Evolutionary conservation across 306 rosid species (phyloP).

Genomic region (Quercus bicolor): DNA sequence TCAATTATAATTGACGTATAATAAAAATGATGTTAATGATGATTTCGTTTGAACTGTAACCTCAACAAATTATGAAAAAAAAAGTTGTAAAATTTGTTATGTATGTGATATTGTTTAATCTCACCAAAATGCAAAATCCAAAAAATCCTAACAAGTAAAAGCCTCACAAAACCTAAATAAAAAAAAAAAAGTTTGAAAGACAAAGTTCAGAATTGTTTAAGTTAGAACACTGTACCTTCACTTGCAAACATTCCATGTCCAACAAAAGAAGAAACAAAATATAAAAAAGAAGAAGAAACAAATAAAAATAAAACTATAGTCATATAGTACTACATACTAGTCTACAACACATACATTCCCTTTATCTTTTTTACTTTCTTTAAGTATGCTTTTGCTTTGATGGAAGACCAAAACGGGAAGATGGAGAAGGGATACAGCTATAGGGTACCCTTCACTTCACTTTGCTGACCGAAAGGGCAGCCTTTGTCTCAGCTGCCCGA

Average conservation of each 20-base stretch:
- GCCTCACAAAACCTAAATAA: neutral
- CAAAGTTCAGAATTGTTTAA: neutral
- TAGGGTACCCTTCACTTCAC: constrained; percentile 33
- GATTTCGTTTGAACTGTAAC: no score
- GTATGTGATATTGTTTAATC: no score
- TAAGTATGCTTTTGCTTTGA: constrained; percentile 66
- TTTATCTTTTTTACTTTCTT: constrained; percentile 60
- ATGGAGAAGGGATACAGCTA: constrained; percentile 27
- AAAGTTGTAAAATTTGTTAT: no score
- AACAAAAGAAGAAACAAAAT: constrained; percentile 40
- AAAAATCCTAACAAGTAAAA: neutral
- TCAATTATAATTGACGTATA: no score
- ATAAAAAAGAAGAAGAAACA: neutral
- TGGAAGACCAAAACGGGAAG: constrained; percentile 55
- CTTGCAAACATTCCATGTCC: constrained; percentile 63
- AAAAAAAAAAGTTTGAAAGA: neutral
- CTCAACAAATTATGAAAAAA: no score
- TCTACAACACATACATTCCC: constrained; percentile 35
- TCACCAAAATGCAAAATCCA: neutral
- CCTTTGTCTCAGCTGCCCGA: constrained; percentile 64
- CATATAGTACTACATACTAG: neutral
- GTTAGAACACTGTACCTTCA: constrained; percentile 37
- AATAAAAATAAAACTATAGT: neutral
- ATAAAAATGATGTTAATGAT: no score
- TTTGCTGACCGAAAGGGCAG: constrained; percentile 86